Percentiles rank a stretch among this genome's conserved stretches.
Evolutionary conservation across 805 yeast genomes (phyloP).

Genomic region (Sugiyamaella americana): DNA sequence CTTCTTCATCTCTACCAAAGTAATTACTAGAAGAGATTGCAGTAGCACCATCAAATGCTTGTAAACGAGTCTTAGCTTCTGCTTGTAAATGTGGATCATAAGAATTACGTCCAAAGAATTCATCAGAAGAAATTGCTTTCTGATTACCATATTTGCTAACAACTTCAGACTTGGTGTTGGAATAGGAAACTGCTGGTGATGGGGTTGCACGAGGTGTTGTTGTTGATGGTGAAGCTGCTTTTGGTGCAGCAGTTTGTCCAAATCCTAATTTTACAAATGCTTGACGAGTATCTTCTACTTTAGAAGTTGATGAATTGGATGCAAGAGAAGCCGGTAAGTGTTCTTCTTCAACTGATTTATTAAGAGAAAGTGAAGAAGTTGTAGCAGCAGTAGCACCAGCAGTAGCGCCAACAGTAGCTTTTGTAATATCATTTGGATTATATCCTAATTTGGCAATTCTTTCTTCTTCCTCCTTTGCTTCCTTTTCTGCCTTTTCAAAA

Average conservation of each 20-base stretch:
- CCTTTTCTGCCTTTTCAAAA: constrained; percentile 63
- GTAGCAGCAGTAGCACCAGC: constrained; percentile 9
- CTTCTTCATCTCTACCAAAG: constrained; percentile 76
- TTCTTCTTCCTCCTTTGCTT: constrained; percentile 78
- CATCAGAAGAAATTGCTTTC: constrained; percentile 94
- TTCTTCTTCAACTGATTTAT: constrained; percentile 6
- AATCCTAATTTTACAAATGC: constrained; percentile 53
- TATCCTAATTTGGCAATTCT: constrained; percentile 45
- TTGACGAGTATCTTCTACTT: constrained; percentile 18
- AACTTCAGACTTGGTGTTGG: constrained; percentile 24
- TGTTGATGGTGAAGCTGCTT: constrained; percentile 28
- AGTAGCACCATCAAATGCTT: constrained; percentile 76
- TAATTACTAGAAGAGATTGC: constrained; percentile 89
- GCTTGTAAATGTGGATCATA: constrained; percentile 70
- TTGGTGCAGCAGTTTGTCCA: constrained; percentile 63
- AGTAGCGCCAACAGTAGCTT: not conserved
- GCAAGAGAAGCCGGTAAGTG: constrained; percentile 9
- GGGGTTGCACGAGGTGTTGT: constrained; percentile 9
- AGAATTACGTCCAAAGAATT: constrained; percentile 81
- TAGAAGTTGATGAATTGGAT: not conserved
- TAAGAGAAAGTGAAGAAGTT: not conserved
- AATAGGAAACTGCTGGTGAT: constrained; percentile 14
- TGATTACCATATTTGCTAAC: constrained; percentile 69
- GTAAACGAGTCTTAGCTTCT: constrained; percentile 79
- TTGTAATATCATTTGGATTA: constrained; percentile 32